Conservation (phyloP, 2,329 filamentous ascomycete species). For the Cladosporium sp. region DNA sequence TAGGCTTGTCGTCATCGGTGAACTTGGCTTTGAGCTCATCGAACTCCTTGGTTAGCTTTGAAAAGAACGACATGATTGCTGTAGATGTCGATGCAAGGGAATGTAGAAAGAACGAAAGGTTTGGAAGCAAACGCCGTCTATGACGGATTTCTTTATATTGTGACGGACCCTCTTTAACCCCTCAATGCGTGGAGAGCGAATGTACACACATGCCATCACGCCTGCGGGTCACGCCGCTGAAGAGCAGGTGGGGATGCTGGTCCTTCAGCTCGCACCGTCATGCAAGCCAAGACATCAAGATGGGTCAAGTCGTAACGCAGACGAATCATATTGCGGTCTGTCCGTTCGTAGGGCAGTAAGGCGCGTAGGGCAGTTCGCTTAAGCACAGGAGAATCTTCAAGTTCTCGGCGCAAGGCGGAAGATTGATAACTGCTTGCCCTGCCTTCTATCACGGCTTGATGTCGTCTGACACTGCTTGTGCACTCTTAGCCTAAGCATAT, state of each 20-base stretch:
- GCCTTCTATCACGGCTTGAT: neutral
- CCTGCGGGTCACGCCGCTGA: neutral
- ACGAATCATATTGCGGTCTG: neutral
- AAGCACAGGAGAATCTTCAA: neutral
- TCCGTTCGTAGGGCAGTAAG: neutral
- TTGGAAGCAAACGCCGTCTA: neutral
- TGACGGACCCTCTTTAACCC: slow-evolving; percentile 5
- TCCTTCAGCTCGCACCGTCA: slow-evolving; percentile 12
- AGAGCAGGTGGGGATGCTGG: slow-evolving; percentile 1
- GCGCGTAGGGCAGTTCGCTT: slow-evolving; percentile 5
- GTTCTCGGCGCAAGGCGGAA: neutral
- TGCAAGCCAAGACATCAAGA: slow-evolving; percentile 10
- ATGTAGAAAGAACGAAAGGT: neutral
- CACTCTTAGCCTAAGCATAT: neutral
- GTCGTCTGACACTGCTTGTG: neutral
- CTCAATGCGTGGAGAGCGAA: neutral
- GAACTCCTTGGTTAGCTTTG: slow-evolving; percentile 44
- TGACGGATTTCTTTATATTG: slow-evolving; percentile 12
- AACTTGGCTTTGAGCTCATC: slow-evolving; percentile 36
- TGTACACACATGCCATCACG: neutral
- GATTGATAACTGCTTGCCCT: neutral
- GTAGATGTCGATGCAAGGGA: neutral
- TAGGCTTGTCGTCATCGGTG: slow-evolving; percentile 27
- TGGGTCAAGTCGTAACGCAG: neutral
- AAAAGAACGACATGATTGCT: slow-evolving; percentile 41